phyloP scores from a whole-genome alignment of 805 yeast genomes.

The Metschnikowia continentalis region DNA sequence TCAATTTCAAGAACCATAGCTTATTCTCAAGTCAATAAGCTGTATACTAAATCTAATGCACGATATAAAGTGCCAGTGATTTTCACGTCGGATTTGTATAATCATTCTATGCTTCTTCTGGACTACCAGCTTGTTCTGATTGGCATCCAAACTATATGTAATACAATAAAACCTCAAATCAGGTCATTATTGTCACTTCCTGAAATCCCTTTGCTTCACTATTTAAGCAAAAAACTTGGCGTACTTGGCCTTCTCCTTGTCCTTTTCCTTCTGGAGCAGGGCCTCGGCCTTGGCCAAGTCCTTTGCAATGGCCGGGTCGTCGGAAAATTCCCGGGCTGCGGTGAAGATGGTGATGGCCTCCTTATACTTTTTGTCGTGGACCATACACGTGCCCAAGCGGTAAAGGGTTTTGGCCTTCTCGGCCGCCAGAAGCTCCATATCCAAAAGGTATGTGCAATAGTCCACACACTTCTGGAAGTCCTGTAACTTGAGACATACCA shows the following conservation, averaged over 20 bases:
- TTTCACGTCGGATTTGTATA: no score
- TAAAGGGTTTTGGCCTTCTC: slow-evolving; percentile 58
- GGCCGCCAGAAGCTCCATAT: slow-evolving; percentile 33
- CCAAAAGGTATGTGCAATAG: slow-evolving; percentile 55
- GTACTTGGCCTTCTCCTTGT: slow-evolving; percentile 49
- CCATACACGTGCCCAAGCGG: slow-evolving; percentile 48
- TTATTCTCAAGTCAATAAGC: no score
- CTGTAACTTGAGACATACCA: slow-evolving; percentile 48
- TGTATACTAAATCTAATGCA: no score
- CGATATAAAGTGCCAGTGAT: no score
- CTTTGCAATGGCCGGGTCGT: slow-evolving; percentile 45
- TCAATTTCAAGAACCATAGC: no score
- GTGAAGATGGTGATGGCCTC: slow-evolving; percentile 47
- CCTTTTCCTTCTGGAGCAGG: slow-evolving; percentile 40
- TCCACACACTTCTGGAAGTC: slow-evolving; percentile 48
- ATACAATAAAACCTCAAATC: no score
- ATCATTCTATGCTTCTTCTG: no score
- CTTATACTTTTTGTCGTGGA: slow-evolving; percentile 42
- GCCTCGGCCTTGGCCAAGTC: slow-evolving; percentile 43
- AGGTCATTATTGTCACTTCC: no score
- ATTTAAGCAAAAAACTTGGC: slow-evolving; percentile 56
- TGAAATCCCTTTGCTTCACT: neutral
- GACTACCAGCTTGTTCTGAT: no score
- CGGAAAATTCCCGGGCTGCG: slow-evolving; percentile 38
- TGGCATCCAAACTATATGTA: no score